A percentile compares a stretch with the other conserved stretches of the same genome.
Evolutionary conservation across 148 eudicot species (phyloP).

Genomic region (Rhododendron ovatum): DNA sequence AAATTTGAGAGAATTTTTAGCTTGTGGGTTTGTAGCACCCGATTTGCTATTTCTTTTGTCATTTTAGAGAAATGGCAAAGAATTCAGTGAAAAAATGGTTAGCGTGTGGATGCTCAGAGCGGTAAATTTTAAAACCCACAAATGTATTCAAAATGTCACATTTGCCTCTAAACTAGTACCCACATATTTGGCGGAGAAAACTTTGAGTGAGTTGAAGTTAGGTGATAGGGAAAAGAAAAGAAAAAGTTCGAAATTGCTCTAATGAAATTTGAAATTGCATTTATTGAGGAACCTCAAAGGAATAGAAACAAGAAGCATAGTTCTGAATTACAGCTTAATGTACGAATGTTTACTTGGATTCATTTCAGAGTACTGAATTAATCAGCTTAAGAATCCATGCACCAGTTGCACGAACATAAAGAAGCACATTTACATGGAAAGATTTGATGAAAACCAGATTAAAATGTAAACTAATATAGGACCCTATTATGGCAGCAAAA

Average conservation of each 20-base stretch:
- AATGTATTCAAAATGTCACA: neutral
- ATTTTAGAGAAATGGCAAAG: neutral
- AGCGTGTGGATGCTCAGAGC: neutral
- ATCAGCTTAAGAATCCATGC: neutral
- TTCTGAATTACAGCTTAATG: too few species aligned
- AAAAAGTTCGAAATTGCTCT: neutral
- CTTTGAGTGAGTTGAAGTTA: too few species aligned
- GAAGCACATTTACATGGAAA: neutral
- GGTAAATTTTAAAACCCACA: too few species aligned
- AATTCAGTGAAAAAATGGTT: neutral
- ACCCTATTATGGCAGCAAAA: neutral
- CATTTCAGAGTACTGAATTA: neutral
- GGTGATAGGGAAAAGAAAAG: neutral
- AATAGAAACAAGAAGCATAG: neutral
- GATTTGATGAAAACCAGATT: neutral
- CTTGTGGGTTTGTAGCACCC: neutral
- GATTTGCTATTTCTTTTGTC: neutral
- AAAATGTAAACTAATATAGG: neutral
- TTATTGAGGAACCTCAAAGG: neutral
- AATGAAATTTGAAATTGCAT: neutral
- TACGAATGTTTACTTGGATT: neutral
- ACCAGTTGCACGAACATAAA: neutral
- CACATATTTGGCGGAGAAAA: neutral
- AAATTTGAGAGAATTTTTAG: neutral
- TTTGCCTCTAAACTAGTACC: too few species aligned